Evolutionary conservation across 495 filamentous ascomycete genomes (phyloP), one percentile per base, ranked within the genome.

Genomic region (Talaromyces ruber): DNA sequence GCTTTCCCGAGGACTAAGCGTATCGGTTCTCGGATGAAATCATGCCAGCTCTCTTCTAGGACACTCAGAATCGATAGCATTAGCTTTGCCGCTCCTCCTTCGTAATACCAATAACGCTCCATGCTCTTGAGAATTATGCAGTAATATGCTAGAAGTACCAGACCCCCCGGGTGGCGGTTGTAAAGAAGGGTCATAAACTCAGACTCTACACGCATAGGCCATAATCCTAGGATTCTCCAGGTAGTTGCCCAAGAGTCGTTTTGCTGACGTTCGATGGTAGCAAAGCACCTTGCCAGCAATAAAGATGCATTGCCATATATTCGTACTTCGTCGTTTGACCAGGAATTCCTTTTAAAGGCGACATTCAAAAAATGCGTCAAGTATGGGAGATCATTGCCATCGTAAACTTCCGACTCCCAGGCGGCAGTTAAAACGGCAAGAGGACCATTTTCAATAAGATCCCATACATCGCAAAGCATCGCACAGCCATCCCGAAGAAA

Each of bases 131-230:
- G 59, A 12, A 78, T 62, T 22, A 70, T 68, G 53, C 76, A 76
- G 50, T 76, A 77, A 63, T 74, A 63, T 0, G 70, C 72, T 24
- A 78, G 70, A 9, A 77, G 67, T 34, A 78, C 64, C 34, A 78
- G 59, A 14, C 75, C 71, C 21, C 75, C 67, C 22, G 76, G 75
- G 22, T 71, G 68, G 29, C 60, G 65, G 30, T 65, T 60, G 16
- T 68, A 66, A 2, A 75, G 55, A 26, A 77, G 61, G 22, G 51
- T 18, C 22, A 75, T 61, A 47, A 70, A 76, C n/a, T 65, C 65
- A 8, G 66, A 58, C 2, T 67, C 63, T 4, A 74, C 57, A 1
- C 63, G 61, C 51, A 76, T 65, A 0, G 75, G 75, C 75, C 75
- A 78, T 24, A 54, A 37, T 3, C 56, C 65, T 2, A 69, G 67